Evolutionary conservation across 139 green algal genomes (phyloP).

Genomic region (Chlamydomonas schloesseri): DNA sequence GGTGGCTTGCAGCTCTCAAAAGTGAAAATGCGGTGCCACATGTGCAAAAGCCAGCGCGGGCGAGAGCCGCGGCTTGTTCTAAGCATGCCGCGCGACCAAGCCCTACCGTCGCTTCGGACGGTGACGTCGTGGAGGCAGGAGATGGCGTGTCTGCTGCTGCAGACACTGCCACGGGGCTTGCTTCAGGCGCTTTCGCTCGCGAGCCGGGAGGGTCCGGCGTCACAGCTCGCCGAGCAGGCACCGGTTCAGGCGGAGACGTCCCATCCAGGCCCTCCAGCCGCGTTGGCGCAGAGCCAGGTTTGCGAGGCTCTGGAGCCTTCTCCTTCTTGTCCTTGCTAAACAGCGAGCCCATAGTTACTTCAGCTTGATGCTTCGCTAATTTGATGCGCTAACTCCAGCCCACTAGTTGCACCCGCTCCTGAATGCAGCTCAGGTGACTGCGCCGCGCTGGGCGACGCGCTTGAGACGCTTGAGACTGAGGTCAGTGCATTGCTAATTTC

Average conservation of each 20-base stretch:
- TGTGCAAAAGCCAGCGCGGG: background rate
- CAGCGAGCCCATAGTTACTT: slow-evolving; percentile 7
- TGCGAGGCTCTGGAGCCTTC: background rate
- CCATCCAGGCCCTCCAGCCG: slow-evolving; percentile 35
- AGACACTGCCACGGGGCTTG: background rate
- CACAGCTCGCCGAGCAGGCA: slow-evolving; percentile 6
- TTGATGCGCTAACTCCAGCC: no score
- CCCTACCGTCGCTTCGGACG: slow-evolving; percentile 3
- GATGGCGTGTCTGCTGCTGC: slow-evolving; percentile 20
- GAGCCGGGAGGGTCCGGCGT: slow-evolving; percentile 5
- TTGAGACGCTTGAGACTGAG: no score
- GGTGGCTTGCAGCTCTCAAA: no score
- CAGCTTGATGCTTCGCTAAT: no score
- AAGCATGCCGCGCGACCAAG: background rate
- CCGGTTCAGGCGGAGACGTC: slow-evolving; percentile 11
- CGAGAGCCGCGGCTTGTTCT: background rate
- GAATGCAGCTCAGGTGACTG: no score
- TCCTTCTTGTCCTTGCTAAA: slow-evolving; percentile 35
- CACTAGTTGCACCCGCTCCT: no score
- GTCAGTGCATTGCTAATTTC: no score
- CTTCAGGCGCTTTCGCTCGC: background rate
- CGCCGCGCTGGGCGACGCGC: no score
- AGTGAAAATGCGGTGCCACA: no score
- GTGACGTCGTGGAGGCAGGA: slow-evolving; percentile 28
- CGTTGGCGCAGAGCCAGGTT: slow-evolving; percentile 15